These are phyloP conservation scores for Jasminum sambac DNA, from an alignment of 257 asterid species.

Conservation along the genomic window DNA sequence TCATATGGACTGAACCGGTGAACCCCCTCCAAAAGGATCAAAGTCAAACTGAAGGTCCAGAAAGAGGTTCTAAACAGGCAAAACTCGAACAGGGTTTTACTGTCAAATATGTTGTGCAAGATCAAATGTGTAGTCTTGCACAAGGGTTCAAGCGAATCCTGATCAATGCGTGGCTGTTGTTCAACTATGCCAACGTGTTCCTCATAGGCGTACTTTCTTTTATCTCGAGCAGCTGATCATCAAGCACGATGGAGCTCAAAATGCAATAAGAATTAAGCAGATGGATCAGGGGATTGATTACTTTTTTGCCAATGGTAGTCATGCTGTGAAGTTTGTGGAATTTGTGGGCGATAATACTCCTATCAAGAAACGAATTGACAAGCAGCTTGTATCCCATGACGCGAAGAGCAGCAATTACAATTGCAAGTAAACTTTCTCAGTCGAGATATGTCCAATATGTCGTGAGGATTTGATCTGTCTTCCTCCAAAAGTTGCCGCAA, in stretches of 20 bases:
- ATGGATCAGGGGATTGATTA: slow-evolving; percentile 30
- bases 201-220: slow-evolving; percentile 28
- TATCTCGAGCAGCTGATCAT: slow-evolving; percentile 30
- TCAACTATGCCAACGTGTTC: slow-evolving; percentile 25
- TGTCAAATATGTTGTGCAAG: slow-evolving; percentile 28
- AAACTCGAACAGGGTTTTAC: slow-evolving; percentile 20
- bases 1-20: slow-evolving; percentile 9
- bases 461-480: slow-evolving; percentile 34
- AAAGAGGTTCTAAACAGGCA: slow-evolving; percentile 26
- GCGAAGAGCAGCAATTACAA: slow-evolving; percentile 21
- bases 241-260: slow-evolving; percentile 24
- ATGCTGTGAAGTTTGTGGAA: slow-evolving; percentile 27
- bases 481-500: slow-evolving; percentile 24
- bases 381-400: slow-evolving; percentile 30
- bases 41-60: slow-evolving; percentile 13
- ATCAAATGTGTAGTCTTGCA: slow-evolving; percentile 27
- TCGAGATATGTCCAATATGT: slow-evolving; percentile 27
- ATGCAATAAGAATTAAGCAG: slow-evolving; percentile 24
- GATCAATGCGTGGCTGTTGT: slow-evolving; percentile 34
- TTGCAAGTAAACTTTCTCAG: slow-evolving; percentile 27
- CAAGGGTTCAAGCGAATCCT: slow-evolving; percentile 25
- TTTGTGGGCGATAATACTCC: slow-evolving; percentile 16
- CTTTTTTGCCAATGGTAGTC: slow-evolving; percentile 26
- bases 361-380: slow-evolving; percentile 18
- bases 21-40: slow-evolving; percentile 1